Conservation (phyloP, 306 rosid genomes). For the Sicyos edulis region DNA sequence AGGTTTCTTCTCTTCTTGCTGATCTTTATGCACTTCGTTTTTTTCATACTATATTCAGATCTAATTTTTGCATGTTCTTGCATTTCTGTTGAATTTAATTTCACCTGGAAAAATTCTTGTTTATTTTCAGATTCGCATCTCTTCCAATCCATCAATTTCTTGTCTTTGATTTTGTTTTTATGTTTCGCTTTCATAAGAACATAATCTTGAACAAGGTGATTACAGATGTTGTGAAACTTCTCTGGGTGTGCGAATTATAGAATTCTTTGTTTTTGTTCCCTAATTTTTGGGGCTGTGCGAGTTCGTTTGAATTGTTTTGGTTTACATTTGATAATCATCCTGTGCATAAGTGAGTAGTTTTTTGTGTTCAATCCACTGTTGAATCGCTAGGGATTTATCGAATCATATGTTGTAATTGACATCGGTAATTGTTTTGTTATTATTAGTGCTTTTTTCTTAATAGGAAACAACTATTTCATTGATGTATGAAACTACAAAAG, state of each 20-base stretch:
- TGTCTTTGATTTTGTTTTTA: neutral
- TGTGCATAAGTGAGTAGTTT: constrained; percentile 2
- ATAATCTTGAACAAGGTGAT: neutral
- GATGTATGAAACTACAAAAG: too few species aligned
- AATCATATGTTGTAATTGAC: neutral
- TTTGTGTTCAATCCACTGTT: neutral
- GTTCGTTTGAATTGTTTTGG: neutral
- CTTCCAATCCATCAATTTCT: constrained; percentile 10
- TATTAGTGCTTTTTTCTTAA: neutral
- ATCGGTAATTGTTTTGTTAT: neutral
- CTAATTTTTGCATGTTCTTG: neutral
- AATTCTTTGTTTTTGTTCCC: neutral
- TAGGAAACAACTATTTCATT: too few species aligned
- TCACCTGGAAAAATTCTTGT: neutral
- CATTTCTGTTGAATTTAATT: neutral
- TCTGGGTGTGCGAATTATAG: neutral
- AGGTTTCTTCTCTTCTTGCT: constrained; percentile 20
- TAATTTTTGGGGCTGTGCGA: neutral
- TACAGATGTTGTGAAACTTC: neutral
- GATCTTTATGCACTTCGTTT: constrained; percentile 15
- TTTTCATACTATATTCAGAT: neutral
- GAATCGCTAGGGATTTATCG: neutral
- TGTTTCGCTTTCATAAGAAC: constrained; percentile 1
- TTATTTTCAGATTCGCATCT: constrained; percentile 13
- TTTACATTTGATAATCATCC: neutral